A percentile compares a stretch with the other conserved stretches of the same genome.
phyloP scores from a whole-genome alignment of 164 flowering plant species.

The Stephania japonica region DNA sequence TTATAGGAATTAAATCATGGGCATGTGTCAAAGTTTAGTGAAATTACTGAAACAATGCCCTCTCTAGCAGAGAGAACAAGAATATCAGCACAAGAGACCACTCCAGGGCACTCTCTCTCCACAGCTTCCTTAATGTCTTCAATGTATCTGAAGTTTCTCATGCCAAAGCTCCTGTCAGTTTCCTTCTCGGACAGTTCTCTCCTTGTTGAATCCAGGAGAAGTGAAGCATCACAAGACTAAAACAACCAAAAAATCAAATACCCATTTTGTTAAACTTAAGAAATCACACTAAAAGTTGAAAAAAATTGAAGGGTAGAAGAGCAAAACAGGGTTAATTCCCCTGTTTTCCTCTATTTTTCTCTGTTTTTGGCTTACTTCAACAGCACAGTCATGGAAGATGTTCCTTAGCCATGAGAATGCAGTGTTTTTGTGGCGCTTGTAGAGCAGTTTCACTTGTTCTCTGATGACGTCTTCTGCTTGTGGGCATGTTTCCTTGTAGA shows the following conservation, averaged over 20 bases:
- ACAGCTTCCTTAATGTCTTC: conserved; percentile 90
- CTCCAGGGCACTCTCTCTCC: conserved; percentile 97
- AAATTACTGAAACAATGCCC: conserved; percentile 71
- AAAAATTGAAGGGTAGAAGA: not conserved
- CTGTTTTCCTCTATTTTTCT: no score
- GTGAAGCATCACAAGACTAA: conserved; percentile 95
- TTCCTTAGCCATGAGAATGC: conserved; percentile 99
- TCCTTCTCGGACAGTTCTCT: conserved; percentile 95
- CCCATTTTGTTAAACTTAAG: not conserved
- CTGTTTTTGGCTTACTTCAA: conserved; percentile 39
- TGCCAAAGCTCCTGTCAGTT: conserved; percentile 94
- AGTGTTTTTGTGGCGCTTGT: conserved; percentile 99
- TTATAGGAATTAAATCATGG: not conserved
- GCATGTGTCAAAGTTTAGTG: not conserved
- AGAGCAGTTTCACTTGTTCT: conserved; percentile 88
- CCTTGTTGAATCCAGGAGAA: conserved; percentile 93
- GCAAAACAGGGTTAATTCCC: not conserved
- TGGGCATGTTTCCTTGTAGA: conserved; percentile 85
- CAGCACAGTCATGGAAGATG: conserved; percentile 99
- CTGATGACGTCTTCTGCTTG: conserved; percentile 92
- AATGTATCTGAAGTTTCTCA: conserved; percentile 88
- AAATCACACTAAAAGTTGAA: not conserved
- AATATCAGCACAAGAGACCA: conserved; percentile 94
- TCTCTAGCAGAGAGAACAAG: conserved; percentile 94
- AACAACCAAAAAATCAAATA: conserved; percentile 6